These are phyloP conservation scores for Kodamaea suecica DNA, from an alignment of 1,139 yeast genomes.

Conservation along the genomic window DNA sequence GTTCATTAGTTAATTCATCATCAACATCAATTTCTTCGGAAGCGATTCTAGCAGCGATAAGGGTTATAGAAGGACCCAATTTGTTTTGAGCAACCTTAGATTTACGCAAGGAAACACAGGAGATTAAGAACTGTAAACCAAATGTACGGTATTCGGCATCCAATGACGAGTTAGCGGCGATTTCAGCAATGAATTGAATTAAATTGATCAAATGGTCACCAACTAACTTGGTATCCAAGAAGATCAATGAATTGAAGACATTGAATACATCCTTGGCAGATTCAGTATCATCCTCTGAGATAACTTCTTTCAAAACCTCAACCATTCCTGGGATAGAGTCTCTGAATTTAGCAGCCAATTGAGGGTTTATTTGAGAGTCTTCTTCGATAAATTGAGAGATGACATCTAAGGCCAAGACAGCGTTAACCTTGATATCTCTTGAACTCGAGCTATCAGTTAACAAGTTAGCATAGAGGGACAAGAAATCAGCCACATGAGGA, in stretches of 20 bases:
- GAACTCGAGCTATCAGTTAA: conserved; percentile 60
- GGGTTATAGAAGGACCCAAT: conserved; percentile 76
- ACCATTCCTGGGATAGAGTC: conserved; percentile 77
- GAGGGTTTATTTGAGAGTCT: conserved; percentile 43
- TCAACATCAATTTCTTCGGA: conserved; percentile 75
- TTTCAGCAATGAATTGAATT: conserved; percentile 70
- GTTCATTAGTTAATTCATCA: conserved; percentile 72
- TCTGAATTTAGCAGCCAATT: conserved; percentile 58
- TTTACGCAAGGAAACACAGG: conserved; percentile 71
- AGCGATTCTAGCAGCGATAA: conserved; percentile 72
- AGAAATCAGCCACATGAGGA: conserved; percentile 62
- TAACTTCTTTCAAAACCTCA: conserved; percentile 72
- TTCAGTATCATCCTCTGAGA: conserved; percentile 67
- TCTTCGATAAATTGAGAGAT: conserved; percentile 67
- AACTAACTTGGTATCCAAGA: conserved; percentile 71
- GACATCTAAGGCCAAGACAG: conserved; percentile 79
- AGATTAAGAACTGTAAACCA: conserved; percentile 81
- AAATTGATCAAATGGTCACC: conserved; percentile 74
- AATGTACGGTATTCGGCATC: conserved; percentile 82
- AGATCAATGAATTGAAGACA: conserved; percentile 75
- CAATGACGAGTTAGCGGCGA: conserved; percentile 61
- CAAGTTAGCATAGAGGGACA: conserved; percentile 65
- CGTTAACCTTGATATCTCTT: conserved; percentile 73
- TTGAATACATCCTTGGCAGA: conserved; percentile 77
- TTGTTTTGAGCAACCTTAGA: conserved; percentile 56